These are phyloP conservation scores for Neocucurbitaria cava DNA, from an alignment of 2,329 filamentous ascomycete species.

Conservation along the genomic window DNA sequence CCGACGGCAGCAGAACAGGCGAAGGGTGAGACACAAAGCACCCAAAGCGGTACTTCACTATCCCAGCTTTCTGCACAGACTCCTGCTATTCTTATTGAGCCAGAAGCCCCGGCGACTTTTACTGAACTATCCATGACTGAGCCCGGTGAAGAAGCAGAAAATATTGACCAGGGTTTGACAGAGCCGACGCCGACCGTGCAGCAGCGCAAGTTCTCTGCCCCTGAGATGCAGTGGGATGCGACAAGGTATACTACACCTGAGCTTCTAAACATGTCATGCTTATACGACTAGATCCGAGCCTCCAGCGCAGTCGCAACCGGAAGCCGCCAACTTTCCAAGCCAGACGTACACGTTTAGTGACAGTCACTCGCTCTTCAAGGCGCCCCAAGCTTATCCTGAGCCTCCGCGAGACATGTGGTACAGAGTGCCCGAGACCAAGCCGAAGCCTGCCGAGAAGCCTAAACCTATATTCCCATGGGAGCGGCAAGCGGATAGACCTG, in stretches of 20 bases:
- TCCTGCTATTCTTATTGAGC: constrained; percentile 29
- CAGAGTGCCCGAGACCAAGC: constrained; percentile 69
- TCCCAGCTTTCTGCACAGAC: constrained; percentile 14
- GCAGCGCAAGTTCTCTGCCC: constrained; percentile 63
- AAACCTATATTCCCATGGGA: constrained; percentile 93
- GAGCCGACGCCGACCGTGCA: constrained; percentile 55
- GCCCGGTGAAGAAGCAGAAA: constrained; percentile 51
- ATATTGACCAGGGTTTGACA: constrained; percentile 51
- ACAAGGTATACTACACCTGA: constrained; percentile 56
- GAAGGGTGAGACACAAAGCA: constrained; percentile 14
- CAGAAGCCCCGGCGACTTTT: constrained; percentile 43
- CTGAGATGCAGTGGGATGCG: constrained; percentile 68
- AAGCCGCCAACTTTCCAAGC: constrained; percentile 82
- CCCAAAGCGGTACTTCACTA: constrained; percentile 12
- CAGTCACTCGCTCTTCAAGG: constrained; percentile 75
- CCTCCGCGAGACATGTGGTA: constrained; percentile 91
- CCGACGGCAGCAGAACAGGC: constrained; percentile 8
- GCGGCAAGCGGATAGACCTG: constrained; percentile 66
- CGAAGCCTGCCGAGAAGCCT: constrained; percentile 65
- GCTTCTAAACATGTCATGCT: constrained; percentile 4
- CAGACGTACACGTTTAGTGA: constrained; percentile 84
- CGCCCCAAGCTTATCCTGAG: constrained; percentile 79
- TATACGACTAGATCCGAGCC: constrained; percentile 51
- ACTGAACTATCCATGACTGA: constrained; percentile 55
- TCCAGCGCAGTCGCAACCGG: constrained; percentile 73